phyloP scores from a whole-genome alignment of 176 grass and related monocot genomes.

The Juncus inflexus region DNA sequence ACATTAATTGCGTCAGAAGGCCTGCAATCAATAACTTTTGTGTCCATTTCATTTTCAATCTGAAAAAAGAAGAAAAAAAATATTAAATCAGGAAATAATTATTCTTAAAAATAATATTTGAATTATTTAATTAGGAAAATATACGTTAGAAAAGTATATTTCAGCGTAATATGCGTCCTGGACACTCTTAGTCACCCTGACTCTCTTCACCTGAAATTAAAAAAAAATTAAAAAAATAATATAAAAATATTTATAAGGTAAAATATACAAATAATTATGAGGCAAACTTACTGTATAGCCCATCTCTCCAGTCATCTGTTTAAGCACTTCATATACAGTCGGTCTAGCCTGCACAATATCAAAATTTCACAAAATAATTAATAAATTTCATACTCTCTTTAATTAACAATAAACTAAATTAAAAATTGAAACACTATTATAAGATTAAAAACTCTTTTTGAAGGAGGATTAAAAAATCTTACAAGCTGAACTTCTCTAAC shows the following conservation, averaged over 20 bases:
- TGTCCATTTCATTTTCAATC: slow-evolving; percentile 64
- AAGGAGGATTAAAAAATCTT: slow-evolving; percentile 29
- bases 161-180: slow-evolving; percentile 90
- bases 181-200: slow-evolving; percentile 86
- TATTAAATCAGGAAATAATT: background rate
- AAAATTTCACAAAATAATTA: background rate
- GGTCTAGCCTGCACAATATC: slow-evolving; percentile 55
- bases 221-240: slow-evolving; percentile 8
- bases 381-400: background rate
- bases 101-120: background rate
- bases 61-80: slow-evolving; percentile 24
- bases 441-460: background rate
- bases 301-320: slow-evolving; percentile 77
- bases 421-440: background rate
- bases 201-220: slow-evolving; percentile 64
- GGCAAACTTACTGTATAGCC: slow-evolving; percentile 62
- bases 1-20: slow-evolving; percentile 96
- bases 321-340: slow-evolving; percentile 90
- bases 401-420: slow-evolving; percentile 9
- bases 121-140: background rate
- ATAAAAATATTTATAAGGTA: slow-evolving; percentile 11
- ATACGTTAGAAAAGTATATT: slow-evolving; percentile 72
- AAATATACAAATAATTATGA: background rate
- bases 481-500: slow-evolving; percentile 91
- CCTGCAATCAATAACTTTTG: slow-evolving; percentile 65